Evolutionary conservation across 2,329 filamentous ascomycete genomes (phyloP).

Genomic region (Trichoderma gracile): DNA sequence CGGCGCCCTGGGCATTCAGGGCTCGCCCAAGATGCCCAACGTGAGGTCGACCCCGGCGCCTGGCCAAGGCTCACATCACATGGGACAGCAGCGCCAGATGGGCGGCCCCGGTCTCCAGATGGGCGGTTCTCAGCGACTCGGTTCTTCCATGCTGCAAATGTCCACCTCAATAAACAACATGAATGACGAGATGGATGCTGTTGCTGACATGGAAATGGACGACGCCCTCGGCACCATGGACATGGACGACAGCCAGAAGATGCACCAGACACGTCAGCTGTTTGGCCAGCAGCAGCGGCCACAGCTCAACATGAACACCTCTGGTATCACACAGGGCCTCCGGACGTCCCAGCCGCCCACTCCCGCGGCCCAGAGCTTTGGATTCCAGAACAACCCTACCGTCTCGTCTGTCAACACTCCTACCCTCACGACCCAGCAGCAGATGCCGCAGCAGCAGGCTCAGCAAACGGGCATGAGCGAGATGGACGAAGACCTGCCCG

Average conservation of each 20-base stretch:
- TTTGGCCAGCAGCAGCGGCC: conserved; percentile 66
- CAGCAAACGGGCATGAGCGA: conserved; percentile 52
- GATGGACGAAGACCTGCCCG: conserved; percentile 72
- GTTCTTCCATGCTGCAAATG: conserved; percentile 41
- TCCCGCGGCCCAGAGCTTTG: conserved; percentile 73
- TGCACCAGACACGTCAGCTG: conserved; percentile 69
- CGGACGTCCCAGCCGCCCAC: conserved; percentile 85
- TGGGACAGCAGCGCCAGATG: conserved; percentile 40
- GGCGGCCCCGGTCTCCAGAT: conserved; percentile 43
- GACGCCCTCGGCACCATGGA: conserved; percentile 71
- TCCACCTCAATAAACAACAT: conserved; percentile 45
- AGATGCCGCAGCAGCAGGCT: conserved; percentile 58
- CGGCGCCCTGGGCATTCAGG: conserved; percentile 39
- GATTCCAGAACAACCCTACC: conserved; percentile 88
- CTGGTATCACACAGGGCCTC: conserved; percentile 73
- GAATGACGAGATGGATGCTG: conserved; percentile 72
- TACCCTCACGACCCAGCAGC: conserved; percentile 78
- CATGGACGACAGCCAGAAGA: conserved; percentile 61
- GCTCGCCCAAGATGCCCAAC: conserved; percentile 38
- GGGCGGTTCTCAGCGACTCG: conserved; percentile 37
- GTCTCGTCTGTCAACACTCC: conserved; percentile 97
- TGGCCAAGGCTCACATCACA: conserved; percentile 35
- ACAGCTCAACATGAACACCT: conserved; percentile 78
- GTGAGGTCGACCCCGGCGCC: conserved; percentile 38
- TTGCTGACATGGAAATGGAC: conserved; percentile 97